Conservation (phyloP, 2,329 filamentous ascomycete species). For the Diaporthe capsici region DNA sequence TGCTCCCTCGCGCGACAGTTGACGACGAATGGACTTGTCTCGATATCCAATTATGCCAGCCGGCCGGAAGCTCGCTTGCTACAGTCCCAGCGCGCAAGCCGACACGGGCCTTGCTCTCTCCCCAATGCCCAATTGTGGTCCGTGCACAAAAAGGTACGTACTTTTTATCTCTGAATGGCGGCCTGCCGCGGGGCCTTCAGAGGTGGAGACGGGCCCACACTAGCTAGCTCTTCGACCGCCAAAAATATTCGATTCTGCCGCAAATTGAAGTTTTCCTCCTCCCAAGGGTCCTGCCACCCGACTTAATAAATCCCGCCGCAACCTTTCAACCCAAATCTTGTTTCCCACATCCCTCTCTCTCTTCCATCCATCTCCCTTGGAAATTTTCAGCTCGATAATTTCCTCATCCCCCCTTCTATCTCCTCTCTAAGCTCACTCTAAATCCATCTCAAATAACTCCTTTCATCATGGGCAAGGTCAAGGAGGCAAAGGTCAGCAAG, state of each 20-base stretch:
- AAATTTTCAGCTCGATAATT: slow-evolving; percentile 41
- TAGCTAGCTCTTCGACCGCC: slow-evolving; percentile 19
- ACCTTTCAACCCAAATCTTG: slow-evolving; percentile 29
- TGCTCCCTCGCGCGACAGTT: slow-evolving; percentile 31
- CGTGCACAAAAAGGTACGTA: slow-evolving; percentile 30
- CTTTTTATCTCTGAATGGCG: neutral
- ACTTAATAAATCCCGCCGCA: slow-evolving; percentile 31
- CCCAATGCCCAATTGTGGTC: neutral
- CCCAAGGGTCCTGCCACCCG: slow-evolving; percentile 39
- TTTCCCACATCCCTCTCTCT: slow-evolving; percentile 29
- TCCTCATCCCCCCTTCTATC: slow-evolving; percentile 41
- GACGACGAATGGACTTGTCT: slow-evolving; percentile 37
- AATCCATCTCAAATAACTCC: slow-evolving; percentile 39
- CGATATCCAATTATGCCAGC: slow-evolving; percentile 36
- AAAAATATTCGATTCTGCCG: slow-evolving; percentile 26
- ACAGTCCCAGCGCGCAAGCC: neutral
- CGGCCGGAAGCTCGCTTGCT: slow-evolving; percentile 24
- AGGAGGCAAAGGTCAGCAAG: slow-evolving; percentile 69
- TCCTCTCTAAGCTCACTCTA: slow-evolving; percentile 39
- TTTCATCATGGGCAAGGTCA: slow-evolving; percentile 75
- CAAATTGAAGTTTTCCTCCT: slow-evolving; percentile 37
- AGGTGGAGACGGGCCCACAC: slow-evolving; percentile 20
- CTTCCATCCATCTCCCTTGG: slow-evolving; percentile 24
- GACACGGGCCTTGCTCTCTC: neutral
- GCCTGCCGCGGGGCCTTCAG: slow-evolving; percentile 27